Evolutionary conservation across 2,329 filamentous ascomycete genomes (phyloP).

Genomic region (Penicillium thymicola): DNA sequence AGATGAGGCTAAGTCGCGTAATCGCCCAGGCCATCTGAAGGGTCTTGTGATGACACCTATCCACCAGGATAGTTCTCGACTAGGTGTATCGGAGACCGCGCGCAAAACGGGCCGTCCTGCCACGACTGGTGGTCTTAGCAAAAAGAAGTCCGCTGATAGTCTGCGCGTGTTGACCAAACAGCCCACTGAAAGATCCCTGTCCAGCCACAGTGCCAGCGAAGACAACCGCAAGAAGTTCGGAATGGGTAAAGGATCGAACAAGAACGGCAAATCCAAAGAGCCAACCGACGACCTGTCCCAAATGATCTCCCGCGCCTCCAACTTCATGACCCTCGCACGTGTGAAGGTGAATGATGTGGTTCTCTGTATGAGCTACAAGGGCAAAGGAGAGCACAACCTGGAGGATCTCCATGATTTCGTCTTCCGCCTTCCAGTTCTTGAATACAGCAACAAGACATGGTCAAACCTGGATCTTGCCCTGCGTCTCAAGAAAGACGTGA

Average conservation of each 20-base stretch:
- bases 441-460: slow-evolving; percentile 99
- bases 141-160: slow-evolving; percentile 44
- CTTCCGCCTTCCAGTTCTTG: slow-evolving; percentile 88
- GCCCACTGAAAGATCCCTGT: slow-evolving; percentile 38
- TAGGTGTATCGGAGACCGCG: slow-evolving; percentile 21
- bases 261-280: slow-evolving; percentile 57
- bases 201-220: slow-evolving; percentile 29
- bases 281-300: slow-evolving; percentile 86
- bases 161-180: slow-evolving; percentile 36
- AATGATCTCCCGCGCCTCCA: slow-evolving; percentile 93
- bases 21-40: slow-evolving; percentile 30
- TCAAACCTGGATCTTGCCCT: slow-evolving; percentile 93
- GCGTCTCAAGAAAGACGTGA: slow-evolving; percentile 89
- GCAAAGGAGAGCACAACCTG: slow-evolving; percentile 89
- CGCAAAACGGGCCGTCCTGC: slow-evolving; percentile 30
- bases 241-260: slow-evolving; percentile 43
- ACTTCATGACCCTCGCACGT: slow-evolving; percentile 95
- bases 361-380: slow-evolving; percentile 93
- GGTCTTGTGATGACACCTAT: slow-evolving; percentile 37
- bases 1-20: slow-evolving; percentile 39
- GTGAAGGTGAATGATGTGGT: slow-evolving; percentile 95
- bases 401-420: slow-evolving; percentile 98
- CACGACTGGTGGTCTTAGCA: slow-evolving; percentile 31
- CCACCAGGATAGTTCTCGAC: slow-evolving; percentile 26
- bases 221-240: slow-evolving; percentile 51